phyloP scores from a whole-genome alignment of 2,329 filamentous ascomycete genomes.

The Aspergillus thermomutatus region DNA sequence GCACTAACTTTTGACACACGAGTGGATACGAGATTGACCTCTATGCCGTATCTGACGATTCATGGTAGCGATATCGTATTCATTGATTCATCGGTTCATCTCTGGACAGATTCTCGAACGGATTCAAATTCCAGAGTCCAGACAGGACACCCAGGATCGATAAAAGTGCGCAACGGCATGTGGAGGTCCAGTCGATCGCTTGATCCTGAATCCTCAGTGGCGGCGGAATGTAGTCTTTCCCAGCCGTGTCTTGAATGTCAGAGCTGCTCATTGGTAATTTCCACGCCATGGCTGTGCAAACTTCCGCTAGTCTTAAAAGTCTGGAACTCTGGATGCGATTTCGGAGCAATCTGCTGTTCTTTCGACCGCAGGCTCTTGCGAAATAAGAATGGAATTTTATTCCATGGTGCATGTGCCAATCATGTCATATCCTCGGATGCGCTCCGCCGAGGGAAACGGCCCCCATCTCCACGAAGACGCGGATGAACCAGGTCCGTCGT shows the following conservation, averaged over 20 bases:
- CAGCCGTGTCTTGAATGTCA: background rate
- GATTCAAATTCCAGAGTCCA: background rate
- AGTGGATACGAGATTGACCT: background rate
- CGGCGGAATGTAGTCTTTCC: background rate
- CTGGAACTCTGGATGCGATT: background rate
- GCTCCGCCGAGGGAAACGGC: background rate
- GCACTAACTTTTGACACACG: background rate
- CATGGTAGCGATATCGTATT: background rate
- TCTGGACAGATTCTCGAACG: background rate
- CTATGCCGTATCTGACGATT: too few relatives aligned
- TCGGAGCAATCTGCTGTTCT: background rate
- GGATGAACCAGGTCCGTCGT: background rate
- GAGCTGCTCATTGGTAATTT: background rate
- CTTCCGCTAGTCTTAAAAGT: background rate
- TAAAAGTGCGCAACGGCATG: constrained; percentile 17
- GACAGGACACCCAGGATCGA: constrained; percentile 16
- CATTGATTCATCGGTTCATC: background rate
- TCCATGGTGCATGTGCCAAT: background rate
- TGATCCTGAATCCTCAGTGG: constrained; percentile 10
- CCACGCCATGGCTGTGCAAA: background rate
- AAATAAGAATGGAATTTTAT: background rate
- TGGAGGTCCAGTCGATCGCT: constrained; percentile 14
- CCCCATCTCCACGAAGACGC: background rate
- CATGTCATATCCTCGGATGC: background rate
- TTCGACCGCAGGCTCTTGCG: background rate